Base-by-base conservation (phyloP, 2,329 filamentous ascomycete species). In the Fusarium mangiferae region DNA sequence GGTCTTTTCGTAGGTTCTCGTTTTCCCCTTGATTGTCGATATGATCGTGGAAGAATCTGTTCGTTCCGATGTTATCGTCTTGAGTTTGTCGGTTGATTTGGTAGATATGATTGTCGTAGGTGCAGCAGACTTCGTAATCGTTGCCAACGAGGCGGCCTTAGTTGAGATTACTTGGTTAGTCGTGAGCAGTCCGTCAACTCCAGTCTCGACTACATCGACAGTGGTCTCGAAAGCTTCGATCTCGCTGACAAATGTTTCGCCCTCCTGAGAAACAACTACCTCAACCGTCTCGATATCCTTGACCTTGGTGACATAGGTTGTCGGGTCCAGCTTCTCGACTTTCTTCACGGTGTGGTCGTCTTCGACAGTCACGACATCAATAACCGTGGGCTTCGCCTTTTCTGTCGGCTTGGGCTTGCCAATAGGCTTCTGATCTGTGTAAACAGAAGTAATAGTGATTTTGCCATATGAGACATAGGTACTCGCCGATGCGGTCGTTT, bases 361-460 rank as follows among this genome's bases (percentile, higher is more conserved):
- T 36, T 76, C 62, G 14, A 75, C 66, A 5, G 46, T 75, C 7
- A 78, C 73, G 3, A 78, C 62, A 26, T 78, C 55, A n/a, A 78
- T 59, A 30, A 78, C 70, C 3, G 72, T 66, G 3, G 70, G 74
- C 20, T 77, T 64, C 3, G 75, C 72, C 28, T 77, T 75, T 28
- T 62, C 55, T 6, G 57, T 62, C 20, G 65, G 61, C 26, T 66
- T 72, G 17, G 46, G 46, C 8, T 62, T 57, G 11, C 26, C 44
- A 30, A 63, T 59, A 5, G 70, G 68, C 42, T 62, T 69, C 45
- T 70, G 64, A 6, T 73, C 63, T 8, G 76, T 78, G 24, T 72
- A 76, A 8, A 72, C 58, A 24, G 73, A 75, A 1, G 75, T 78
- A n/a, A 78, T 73, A 2, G 77, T 78, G 45, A 77, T 74, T 56